Evolutionary conservation across 352 stramenopile genomes (phyloP).

Genomic region (Phytophthora hybrid): DNA sequence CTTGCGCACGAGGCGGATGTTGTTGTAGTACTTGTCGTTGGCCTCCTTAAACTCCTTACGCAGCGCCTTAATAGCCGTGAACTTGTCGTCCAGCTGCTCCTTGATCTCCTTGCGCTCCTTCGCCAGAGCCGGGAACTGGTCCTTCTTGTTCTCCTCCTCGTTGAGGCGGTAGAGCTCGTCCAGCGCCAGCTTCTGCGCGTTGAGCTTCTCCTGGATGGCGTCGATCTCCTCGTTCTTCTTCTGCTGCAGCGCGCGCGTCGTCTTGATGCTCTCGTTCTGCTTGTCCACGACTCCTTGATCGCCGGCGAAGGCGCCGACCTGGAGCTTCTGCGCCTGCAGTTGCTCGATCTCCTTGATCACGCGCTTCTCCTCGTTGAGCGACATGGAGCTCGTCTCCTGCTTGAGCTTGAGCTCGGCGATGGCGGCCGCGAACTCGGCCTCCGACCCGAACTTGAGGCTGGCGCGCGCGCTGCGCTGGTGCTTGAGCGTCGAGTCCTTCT

Average conservation of each 20-base stretch:
- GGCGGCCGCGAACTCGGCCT: constrained; percentile 93
- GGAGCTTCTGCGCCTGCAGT: constrained; percentile 90
- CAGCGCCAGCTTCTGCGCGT: constrained; percentile 86
- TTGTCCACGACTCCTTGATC: constrained; percentile 89
- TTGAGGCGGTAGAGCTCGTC: constrained; percentile 93
- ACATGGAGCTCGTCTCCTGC: constrained; percentile 97
- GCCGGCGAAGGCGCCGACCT: constrained; percentile 81
- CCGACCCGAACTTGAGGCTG: constrained; percentile 88
- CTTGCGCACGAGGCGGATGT: constrained; percentile 87
- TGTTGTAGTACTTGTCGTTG: constrained; percentile 96
- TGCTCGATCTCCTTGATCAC: constrained; percentile 97
- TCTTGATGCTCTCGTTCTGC: constrained; percentile 84
- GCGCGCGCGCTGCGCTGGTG: constrained; percentile 65
- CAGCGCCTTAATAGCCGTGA: constrained; percentile 87
- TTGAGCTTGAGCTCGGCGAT: constrained; percentile 89
- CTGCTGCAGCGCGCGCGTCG: constrained; percentile 72
- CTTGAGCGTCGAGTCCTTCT: constrained; percentile 82
- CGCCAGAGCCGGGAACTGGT: constrained; percentile 82
- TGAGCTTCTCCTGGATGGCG: constrained; percentile 93
- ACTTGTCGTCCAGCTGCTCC: constrained; percentile 93
- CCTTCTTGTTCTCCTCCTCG: constrained; percentile 89
- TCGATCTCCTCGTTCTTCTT: constrained; percentile 97
- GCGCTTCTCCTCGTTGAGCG: constrained; percentile 96
- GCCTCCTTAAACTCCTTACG: constrained; percentile 91
- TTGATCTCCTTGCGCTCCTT: constrained; percentile 93